A percentile compares a stretch with the other conserved stretches of the same genome.
Conservation (phyloP, 2,329 filamentous ascomycete species). For the Trichoderma atrobrunneum region DNA sequence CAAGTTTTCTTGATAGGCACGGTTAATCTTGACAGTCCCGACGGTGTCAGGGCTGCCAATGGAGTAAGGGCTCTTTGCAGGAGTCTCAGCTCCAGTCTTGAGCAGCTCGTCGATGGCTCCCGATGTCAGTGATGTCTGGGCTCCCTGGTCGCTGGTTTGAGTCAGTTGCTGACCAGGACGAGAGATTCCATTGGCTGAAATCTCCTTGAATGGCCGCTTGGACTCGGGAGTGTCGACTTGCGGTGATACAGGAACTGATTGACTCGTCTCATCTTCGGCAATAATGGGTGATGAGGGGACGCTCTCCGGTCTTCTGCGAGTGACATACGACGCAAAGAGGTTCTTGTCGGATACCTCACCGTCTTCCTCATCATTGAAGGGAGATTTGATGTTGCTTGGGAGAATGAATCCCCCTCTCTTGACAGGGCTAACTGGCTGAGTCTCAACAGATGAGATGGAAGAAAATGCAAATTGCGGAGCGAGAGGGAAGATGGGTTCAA, state of each 20-base stretch:
- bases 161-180: conserved; percentile 36
- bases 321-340: conserved; percentile 44
- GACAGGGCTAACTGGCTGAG: conserved; percentile 45
- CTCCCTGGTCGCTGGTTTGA: conserved; percentile 64
- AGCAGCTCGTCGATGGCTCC: conserved; percentile 77
- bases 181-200: conserved; percentile 56
- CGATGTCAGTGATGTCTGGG: conserved; percentile 81
- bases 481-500: conserved; percentile 30
- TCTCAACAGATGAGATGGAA: conserved; percentile 45
- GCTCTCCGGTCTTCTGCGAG: conserved; percentile 43
- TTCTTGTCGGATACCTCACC: conserved; percentile 41
- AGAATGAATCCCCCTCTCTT: conserved; percentile 57
- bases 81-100: conserved; percentile 38
- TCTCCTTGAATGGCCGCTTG: conserved; percentile 57
- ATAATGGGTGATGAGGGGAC: conserved; percentile 45
- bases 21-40: conserved; percentile 44
- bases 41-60: conserved; percentile 37
- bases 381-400: conserved; percentile 43
- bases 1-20: conserved; percentile 45
- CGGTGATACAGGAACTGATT: conserved; percentile 44
- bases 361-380: conserved; percentile 30
- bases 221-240: conserved; percentile 52
- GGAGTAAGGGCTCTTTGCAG: conserved; percentile 39
- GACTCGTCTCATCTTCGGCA: conserved; percentile 63
- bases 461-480: conserved; percentile 42